Evolutionary conservation across 2,329 filamentous ascomycete genomes (phyloP).

Genomic region (Aspergillus melleus): DNA sequence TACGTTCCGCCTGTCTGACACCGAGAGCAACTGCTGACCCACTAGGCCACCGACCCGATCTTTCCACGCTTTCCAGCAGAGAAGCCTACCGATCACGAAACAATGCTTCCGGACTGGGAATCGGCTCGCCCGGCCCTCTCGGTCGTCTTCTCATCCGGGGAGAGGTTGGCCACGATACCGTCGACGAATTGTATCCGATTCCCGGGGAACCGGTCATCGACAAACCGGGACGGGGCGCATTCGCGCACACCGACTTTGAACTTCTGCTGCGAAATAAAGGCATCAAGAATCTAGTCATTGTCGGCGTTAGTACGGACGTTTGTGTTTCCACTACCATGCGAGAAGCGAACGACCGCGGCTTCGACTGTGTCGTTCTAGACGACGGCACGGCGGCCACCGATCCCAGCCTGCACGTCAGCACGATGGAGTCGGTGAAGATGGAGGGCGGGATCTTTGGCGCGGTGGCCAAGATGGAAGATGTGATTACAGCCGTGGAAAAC

Average conservation of each 20-base stretch:
- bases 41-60: conserved; percentile 51
- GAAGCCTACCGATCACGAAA: conserved; percentile 56
- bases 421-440: conserved; percentile 47
- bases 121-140: conserved; percentile 54
- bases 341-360: conserved; percentile 57
- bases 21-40: conserved; percentile 12
- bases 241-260: conserved; percentile 57
- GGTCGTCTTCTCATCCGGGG: conserved; percentile 61
- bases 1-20: conserved; percentile 15
- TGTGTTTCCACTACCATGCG: conserved; percentile 57
- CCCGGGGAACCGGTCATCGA: conserved; percentile 53
- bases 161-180: conserved; percentile 58
- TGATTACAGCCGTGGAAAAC: conserved; percentile 43
- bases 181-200: conserved; percentile 54
- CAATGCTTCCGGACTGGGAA: conserved; percentile 52
- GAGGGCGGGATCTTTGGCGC: conserved; percentile 50
- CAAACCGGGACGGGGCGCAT: conserved; percentile 56
- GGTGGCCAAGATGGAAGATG: conserved; percentile 39
- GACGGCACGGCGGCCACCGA: conserved; percentile 50
- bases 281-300: conserved; percentile 54
- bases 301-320: conserved; percentile 58
- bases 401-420: conserved; percentile 41
- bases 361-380: conserved; percentile 54
- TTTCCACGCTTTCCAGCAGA: conserved; percentile 57
- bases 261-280: conserved; percentile 52